Percentiles rank a stretch among this genome's conserved stretches.
Conservation (phyloP, 1,284 basidiomycete genomes). For the Leccinum idahoense region DNA sequence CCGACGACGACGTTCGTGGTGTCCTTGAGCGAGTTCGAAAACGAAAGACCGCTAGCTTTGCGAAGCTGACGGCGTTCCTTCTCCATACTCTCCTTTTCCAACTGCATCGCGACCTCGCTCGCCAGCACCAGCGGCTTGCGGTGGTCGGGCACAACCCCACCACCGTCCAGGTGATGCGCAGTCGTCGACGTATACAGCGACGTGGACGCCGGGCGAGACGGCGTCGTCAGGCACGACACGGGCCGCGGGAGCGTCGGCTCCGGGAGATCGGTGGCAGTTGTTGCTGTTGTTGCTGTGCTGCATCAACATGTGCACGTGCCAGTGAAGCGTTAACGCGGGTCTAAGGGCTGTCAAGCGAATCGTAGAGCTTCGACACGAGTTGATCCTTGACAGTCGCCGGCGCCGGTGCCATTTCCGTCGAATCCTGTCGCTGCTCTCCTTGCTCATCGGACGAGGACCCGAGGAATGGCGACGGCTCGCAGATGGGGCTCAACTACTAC, state of each 20-base stretch:
- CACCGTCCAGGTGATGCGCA: constrained; percentile 19
- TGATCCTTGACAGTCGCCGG: constrained; percentile 18
- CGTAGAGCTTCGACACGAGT: constrained; percentile 27
- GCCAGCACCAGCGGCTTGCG: constrained; percentile 29
- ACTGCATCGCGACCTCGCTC: constrained; percentile 31
- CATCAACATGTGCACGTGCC: constrained; percentile 20
- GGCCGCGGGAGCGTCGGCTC: constrained; percentile 21
- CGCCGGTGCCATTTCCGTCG: constrained; percentile 13
- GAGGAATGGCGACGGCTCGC: constrained; percentile 21
- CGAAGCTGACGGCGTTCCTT: no score
- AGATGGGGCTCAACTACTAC: constrained; percentile 17
- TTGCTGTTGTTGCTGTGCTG: background rate
- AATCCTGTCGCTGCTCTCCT: constrained; percentile 15
- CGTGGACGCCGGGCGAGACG: constrained; percentile 19
- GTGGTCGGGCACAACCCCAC: constrained; percentile 8
- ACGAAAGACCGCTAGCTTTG: no score
- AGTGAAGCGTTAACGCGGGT: constrained; percentile 18
- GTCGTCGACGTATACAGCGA: constrained; percentile 13
- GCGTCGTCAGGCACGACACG: constrained; percentile 17
- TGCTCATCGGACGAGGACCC: constrained; percentile 15
- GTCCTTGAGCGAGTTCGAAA: no score
- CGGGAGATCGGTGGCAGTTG: constrained; percentile 10
- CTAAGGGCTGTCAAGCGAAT: constrained; percentile 29
- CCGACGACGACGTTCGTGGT: no score
- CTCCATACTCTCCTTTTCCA: constrained; percentile 28